A percentile compares a stretch with the other conserved stretches of the same genome.
Conservation (phyloP, 768 basidiomycete genomes). For the Ramaria sp. region DNA sequence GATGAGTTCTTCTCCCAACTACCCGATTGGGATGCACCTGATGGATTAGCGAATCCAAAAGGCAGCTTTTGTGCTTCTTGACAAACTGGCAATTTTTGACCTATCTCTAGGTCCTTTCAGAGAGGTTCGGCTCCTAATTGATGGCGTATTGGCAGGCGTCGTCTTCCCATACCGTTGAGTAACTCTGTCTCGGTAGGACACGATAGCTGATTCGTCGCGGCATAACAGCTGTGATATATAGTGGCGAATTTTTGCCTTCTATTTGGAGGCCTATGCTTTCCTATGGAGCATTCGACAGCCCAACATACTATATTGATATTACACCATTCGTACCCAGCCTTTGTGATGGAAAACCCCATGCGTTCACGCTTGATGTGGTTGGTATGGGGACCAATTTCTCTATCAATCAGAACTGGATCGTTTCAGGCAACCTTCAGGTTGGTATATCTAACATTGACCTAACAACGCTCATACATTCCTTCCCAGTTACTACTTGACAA, state of each 20-base stretch:
- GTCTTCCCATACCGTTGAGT: conserved; percentile 5
- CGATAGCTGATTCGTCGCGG: neutral
- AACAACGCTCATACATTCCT: neutral
- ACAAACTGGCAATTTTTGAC: neutral
- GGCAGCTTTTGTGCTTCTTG: neutral
- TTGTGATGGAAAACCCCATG: conserved; percentile 9
- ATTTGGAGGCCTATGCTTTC: conserved; percentile 12
- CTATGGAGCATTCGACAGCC: conserved; percentile 12
- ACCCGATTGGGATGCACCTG: conserved; percentile 6
- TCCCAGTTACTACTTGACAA: neutral
- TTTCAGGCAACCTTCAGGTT: conserved; percentile 11
- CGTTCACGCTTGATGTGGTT: conserved; percentile 17
- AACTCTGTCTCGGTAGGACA: neutral
- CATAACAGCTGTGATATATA: conserved; percentile 9
- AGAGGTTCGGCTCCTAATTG: conserved; percentile 9
- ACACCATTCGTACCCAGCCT: conserved; percentile 10
- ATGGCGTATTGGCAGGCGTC: conserved; percentile 8
- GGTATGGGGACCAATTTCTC: conserved; percentile 11
- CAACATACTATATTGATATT: conserved; percentile 12
- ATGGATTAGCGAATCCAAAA: conserved; percentile 1
- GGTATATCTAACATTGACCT: neutral
- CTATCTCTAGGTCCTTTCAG: conserved; percentile 8
- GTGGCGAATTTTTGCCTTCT: conserved; percentile 10
- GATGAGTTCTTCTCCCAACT: conserved; percentile 8
- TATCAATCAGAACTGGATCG: conserved; percentile 10